Percentiles rank a stretch among this genome's conserved stretches.
Conservation (phyloP, 2,329 filamentous ascomycete species). For the Calonectria fujianensis region DNA sequence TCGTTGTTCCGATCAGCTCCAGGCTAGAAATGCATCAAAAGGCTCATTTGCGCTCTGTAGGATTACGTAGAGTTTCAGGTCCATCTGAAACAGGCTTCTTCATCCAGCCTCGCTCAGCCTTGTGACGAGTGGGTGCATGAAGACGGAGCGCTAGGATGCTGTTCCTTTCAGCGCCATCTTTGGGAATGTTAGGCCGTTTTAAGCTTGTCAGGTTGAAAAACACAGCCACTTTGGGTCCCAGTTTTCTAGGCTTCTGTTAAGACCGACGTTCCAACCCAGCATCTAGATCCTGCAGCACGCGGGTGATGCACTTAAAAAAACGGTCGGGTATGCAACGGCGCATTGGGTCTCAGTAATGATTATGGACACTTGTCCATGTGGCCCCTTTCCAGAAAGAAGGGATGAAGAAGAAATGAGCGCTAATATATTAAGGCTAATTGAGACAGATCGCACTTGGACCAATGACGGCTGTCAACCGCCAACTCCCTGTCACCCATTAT, state of each 20-base stretch:
- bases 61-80: conserved; percentile 32
- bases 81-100: conserved; percentile 26
- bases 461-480: not conserved
- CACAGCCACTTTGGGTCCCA: conserved; percentile 27
- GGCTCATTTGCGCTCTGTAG: not conserved
- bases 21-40: not conserved
- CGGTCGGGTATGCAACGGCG: not conserved
- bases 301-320: not conserved
- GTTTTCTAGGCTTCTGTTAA: conserved; percentile 26
- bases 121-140: conserved; percentile 16
- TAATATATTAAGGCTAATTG: conserved; percentile 20
- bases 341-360: not conserved
- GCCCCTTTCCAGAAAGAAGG: conserved; percentile 5
- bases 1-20: not conserved
- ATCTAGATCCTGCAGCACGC: not conserved
- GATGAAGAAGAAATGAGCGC: conserved; percentile 11
- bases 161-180: conserved; percentile 13
- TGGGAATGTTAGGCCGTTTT: not conserved
- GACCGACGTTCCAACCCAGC: not conserved
- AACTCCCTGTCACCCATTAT: conserved; percentile 18
- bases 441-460: conserved; percentile 24
- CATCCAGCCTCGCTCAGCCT: conserved; percentile 10
- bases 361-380: not conserved
- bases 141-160: conserved; percentile 11
- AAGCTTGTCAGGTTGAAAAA: not conserved